Conservation (phyloP, 768 basidiomycete species). For the Amanita rubescens region DNA sequence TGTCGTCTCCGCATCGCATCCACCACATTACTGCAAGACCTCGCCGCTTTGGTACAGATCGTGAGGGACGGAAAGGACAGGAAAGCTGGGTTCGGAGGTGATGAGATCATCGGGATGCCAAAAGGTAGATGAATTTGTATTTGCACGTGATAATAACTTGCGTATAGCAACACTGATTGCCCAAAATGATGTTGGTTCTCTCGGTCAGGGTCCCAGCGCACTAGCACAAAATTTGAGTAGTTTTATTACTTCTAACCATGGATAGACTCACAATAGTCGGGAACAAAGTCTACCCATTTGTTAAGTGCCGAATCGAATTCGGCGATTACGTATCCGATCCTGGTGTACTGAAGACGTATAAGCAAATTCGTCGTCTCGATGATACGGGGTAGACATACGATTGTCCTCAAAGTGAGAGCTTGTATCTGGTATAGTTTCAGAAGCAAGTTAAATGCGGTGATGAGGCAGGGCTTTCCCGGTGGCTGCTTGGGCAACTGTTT, state of each 20-base stretch:
- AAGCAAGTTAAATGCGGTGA: conserved; percentile 48
- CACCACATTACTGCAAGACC: conserved; percentile 71
- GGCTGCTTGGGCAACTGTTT: conserved; percentile 65
- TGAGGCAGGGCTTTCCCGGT: conserved; percentile 44
- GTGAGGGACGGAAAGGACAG: conserved; percentile 60
- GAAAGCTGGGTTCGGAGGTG: conserved; percentile 37
- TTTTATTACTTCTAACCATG: neutral
- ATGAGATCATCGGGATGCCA: conserved; percentile 44
- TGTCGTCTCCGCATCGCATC: conserved; percentile 44
- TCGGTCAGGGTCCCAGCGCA: conserved; percentile 46
- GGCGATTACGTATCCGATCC: conserved; percentile 44
- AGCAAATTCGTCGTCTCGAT: neutral
- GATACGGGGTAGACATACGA: conserved; percentile 32
- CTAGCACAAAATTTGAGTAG: conserved; percentile 16
- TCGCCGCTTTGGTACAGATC: conserved; percentile 73
- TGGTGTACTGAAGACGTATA: conserved; percentile 33
- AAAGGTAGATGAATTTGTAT: conserved; percentile 76
- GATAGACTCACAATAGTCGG: conserved; percentile 41
- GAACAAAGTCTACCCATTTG: conserved; percentile 62
- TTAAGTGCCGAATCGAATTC: conserved; percentile 69
- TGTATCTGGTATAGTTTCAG: conserved; percentile 59
- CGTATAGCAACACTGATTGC: conserved; percentile 53
- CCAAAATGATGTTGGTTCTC: conserved; percentile 39
- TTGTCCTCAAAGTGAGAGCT: conserved; percentile 57
- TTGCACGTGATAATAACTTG: conserved; percentile 47